Conservation (phyloP, 2,329 filamentous ascomycete species). For the Aspergillus brasiliensis region DNA sequence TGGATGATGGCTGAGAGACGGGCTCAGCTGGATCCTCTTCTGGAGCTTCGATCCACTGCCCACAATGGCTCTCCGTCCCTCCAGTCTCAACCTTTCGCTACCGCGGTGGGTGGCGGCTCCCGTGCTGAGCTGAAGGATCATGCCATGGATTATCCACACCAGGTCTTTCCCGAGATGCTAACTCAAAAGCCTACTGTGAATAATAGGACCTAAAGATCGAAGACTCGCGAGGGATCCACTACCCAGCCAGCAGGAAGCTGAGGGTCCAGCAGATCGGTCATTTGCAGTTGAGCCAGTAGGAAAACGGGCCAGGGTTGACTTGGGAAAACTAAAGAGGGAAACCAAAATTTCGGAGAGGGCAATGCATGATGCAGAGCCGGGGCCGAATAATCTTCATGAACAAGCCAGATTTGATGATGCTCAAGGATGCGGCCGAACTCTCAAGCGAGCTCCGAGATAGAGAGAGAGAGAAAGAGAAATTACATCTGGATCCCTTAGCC, state of each 20-base stretch:
- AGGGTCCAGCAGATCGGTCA: not conserved
- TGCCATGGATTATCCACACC: constrained; percentile 3
- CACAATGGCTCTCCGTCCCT: not conserved
- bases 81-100: not conserved
- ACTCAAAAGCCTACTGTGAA: not conserved
- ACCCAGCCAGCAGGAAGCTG: not conserved
- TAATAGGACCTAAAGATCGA: not conserved
- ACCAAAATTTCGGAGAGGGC: not conserved
- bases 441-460: constrained; percentile 10
- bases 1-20: no score
- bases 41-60: constrained; percentile 3
- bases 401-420: not conserved
- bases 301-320: not conserved
- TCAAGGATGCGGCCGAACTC: not conserved
- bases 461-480: no score
- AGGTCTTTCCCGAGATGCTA: constrained; percentile 3
- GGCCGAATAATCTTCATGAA: not conserved
- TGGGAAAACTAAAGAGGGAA: not conserved
- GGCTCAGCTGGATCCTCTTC: constrained; percentile 4
- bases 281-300: not conserved
- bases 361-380: not conserved
- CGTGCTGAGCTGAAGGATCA: constrained; percentile 6
- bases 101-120: not conserved
- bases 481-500: constrained; percentile 2
- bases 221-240: not conserved